Conservation (phyloP, 352 stramenopile genomes). For the Phytopythium aichiense region DNA sequence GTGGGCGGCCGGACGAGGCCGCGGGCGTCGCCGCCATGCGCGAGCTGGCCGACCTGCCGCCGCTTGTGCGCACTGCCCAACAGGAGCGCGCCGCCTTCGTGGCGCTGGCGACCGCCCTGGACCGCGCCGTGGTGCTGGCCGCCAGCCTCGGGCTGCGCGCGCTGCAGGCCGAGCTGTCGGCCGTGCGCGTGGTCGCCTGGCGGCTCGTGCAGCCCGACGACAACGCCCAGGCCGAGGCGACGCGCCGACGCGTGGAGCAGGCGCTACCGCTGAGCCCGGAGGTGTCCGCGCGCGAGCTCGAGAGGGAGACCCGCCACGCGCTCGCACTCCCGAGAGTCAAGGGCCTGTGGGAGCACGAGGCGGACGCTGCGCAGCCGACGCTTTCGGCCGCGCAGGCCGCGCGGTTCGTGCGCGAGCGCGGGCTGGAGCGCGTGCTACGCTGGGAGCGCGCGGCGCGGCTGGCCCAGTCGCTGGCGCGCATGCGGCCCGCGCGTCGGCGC, state of each 20-base stretch:
- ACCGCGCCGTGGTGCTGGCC: conserved; percentile 59
- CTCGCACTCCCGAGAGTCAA: conserved; percentile 18
- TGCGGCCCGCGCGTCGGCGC: conserved; percentile 48
- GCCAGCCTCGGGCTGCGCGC: conserved; percentile 43
- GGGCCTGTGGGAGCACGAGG: conserved; percentile 60
- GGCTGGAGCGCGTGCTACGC: conserved; percentile 47
- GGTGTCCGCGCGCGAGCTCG: background rate
- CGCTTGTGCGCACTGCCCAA: background rate
- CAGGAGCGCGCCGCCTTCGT: background rate
- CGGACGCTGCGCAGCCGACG: conserved; percentile 5
- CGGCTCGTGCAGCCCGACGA: conserved; percentile 2
- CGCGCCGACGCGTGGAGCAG: background rate
- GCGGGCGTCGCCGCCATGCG: conserved; percentile 37
- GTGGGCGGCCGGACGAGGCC: conserved; percentile 63
- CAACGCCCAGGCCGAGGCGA: too few relatives aligned
- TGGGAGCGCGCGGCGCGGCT: conserved; percentile 48
- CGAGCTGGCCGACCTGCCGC: conserved; percentile 9
- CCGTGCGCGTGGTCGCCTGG: conserved; percentile 15
- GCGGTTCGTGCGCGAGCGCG: conserved; percentile 56
- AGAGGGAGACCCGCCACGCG: background rate
- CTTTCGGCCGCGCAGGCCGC: conserved; percentile 64
- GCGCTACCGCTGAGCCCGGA: background rate
- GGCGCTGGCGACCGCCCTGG: conserved; percentile 2
- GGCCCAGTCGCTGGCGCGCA: conserved; percentile 54
- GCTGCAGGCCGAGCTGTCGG: conserved; percentile 51